Evolutionary conservation across 805 yeast species (phyloP).

Genomic region (Jamesozyma piceae): DNA sequence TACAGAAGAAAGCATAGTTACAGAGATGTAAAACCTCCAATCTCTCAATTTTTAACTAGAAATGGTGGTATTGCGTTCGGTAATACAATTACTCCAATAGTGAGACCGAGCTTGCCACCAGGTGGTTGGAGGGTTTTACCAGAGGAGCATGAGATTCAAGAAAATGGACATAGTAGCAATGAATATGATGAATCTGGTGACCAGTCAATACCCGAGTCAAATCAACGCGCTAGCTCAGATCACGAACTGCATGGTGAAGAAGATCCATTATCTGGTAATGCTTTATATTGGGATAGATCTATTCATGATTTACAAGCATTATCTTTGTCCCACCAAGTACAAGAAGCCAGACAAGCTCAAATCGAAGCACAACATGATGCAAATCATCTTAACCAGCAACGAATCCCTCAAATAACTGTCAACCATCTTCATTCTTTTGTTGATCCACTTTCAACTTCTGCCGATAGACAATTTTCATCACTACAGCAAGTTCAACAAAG

Average conservation of each 20-base stretch:
- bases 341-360: neutral
- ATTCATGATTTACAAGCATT: constrained; percentile 15
- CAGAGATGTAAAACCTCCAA: constrained; percentile 28
- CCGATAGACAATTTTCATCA: neutral
- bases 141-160: constrained; percentile 13
- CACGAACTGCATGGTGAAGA: neutral
- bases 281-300: constrained; percentile 30
- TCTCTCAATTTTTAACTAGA: constrained; percentile 27
- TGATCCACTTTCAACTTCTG: neutral
- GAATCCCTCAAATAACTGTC: neutral
- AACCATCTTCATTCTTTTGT: neutral
- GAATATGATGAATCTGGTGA: neutral
- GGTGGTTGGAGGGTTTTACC: constrained; percentile 30
- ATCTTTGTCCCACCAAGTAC: neutral
- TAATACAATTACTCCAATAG: constrained; percentile 15
- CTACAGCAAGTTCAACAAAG: neutral
- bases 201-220: too few relatives aligned
- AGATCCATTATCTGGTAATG: constrained; percentile 7
- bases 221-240: too few relatives aligned
- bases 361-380: neutral
- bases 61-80: constrained; percentile 25
- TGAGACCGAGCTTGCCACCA: constrained; percentile 25
- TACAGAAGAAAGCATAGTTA: constrained; percentile 23
- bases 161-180: constrained; percentile 1
- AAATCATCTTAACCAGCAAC: neutral